Base-by-base conservation (phyloP, 768 basidiomycete species). In the Pulveroboletus sp. region DNA sequence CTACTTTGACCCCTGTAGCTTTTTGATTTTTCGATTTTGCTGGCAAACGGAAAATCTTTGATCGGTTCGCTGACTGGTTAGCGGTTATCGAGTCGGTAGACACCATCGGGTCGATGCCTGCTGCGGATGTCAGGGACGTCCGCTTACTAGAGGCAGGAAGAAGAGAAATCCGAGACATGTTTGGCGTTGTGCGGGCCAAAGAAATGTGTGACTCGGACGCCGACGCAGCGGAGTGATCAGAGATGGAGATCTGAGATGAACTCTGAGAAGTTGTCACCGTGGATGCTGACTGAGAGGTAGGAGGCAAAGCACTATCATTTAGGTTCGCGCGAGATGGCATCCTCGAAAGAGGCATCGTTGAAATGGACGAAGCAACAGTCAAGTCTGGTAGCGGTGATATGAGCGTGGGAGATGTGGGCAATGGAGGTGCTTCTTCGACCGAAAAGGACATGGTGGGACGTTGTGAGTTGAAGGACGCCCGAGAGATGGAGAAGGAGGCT, bases 21-120 rank as follows among this genome's bases (percentile, higher is more conserved):
- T 63, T 65, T 27, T 54, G 32, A 32, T 42, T 50, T 36, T 68
- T 67, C 36, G 61, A 47, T 53, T 63, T 67, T 7, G 59, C 47
- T 12, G 63, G 49, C 45, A 65, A 49, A 7, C 61, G 55, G 46
- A 67, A 67, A 15, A 69, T 69, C 47, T 69, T 69, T 8, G 67
- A 45, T 37, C 63, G 56, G 6, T 36, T 36, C 1, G 43, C 18
- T 11, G 45, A 14, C 27, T 51, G 35, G 31, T 21, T 33, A 15
- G 46, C 10, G 47, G 52, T 26, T 5, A 42, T 12, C 11, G 46
- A 39, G 9, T 47, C 50, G 8, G 48, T 47, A 18, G 56, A 46
- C 1, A 42, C 39, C 30, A 53, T 35, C 3, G 64, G 56, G 24
- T 58, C 63, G 5, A 64, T 42, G 21, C 51, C 51, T 32, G 61